Conservation (phyloP, 208 protist genomes). For the Leishmania tarentolae region DNA sequence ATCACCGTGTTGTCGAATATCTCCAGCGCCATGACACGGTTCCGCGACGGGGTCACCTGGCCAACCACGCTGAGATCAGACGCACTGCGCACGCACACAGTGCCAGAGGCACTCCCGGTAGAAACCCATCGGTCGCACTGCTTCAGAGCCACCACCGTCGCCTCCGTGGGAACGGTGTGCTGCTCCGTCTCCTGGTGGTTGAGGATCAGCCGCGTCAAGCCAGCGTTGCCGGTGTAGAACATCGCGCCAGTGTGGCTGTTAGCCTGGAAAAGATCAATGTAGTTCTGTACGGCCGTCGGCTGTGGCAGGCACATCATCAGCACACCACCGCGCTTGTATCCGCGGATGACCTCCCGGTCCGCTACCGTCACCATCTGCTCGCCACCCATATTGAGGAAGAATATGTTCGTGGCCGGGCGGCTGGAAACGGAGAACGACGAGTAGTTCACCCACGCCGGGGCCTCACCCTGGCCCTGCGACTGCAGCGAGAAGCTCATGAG, state of each 20-base stretch:
- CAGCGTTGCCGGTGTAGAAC: conserved; percentile 83
- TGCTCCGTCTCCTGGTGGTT: conserved; percentile 40
- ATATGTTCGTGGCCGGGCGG: conserved; percentile 60
- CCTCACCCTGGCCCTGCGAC: conserved; percentile 57
- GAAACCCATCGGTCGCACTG: conserved; percentile 75
- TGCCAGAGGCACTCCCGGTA: conserved; percentile 66
- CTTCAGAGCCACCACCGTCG: conserved; percentile 57
- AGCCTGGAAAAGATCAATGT: conserved; percentile 83
- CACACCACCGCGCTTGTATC: conserved; percentile 82
- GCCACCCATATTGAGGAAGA: conserved; percentile 60
- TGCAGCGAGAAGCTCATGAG: conserved; percentile 81
- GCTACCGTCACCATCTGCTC: conserved; percentile 81
- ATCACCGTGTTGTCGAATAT: conserved; percentile 81
- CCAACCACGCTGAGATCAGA: conserved; percentile 50
- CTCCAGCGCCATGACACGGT: conserved; percentile 76
- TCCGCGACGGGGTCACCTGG: conserved; percentile 46
- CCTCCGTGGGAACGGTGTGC: conserved; percentile 62
- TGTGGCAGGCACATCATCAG: conserved; percentile 62
- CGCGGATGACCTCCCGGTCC: conserved; percentile 76
- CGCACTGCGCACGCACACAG: conserved; percentile 61
- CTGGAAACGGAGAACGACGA: conserved; percentile 80
- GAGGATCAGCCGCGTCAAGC: conserved; percentile 73
- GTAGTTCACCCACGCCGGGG: conserved; percentile 71
- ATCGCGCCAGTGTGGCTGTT: conserved; percentile 66
- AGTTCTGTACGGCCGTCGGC: conserved; percentile 65